Conservation (phyloP, 495 filamentous ascomycete genomes). For the Bryoglossum gracile region DNA sequence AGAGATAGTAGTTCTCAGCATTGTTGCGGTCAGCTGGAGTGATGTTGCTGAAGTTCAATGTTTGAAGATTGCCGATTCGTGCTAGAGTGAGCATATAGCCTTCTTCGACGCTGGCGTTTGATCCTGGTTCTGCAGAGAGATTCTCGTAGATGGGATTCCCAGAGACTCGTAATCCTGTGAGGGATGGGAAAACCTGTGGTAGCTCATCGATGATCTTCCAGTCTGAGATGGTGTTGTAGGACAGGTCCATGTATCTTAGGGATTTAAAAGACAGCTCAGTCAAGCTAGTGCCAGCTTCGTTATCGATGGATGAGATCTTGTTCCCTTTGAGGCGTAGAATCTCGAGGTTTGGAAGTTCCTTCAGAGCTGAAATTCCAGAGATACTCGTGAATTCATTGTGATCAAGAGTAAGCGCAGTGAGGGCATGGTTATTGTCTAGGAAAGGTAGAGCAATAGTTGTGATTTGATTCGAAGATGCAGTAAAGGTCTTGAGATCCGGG, state of each 20-base stretch:
- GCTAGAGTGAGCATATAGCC: conserved; percentile 81
- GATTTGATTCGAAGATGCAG: conserved; percentile 42
- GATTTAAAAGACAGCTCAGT: conserved; percentile 9
- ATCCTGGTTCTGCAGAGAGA: conserved; percentile 33
- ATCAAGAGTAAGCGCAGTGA: conserved; percentile 61
- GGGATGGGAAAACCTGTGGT: conserved; percentile 56
- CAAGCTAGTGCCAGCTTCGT: conserved; percentile 26
- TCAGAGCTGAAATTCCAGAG: conserved; percentile 48
- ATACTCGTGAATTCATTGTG: conserved; percentile 64
- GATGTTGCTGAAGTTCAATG: conserved; percentile 75
- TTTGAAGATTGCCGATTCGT: conserved; percentile 58
- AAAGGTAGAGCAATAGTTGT: neutral
- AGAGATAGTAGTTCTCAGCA: conserved; percentile 88
- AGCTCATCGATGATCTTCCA: conserved; percentile 69
- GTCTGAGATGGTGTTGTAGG: conserved; percentile 63
- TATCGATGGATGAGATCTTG: conserved; percentile 33
- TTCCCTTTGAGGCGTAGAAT: conserved; percentile 55
- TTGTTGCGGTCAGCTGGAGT: conserved; percentile 66
- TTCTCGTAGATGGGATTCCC: conserved; percentile 76
- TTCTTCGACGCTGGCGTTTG: conserved; percentile 50
- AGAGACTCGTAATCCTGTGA: conserved; percentile 64
- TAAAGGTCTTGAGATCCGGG: conserved; percentile 50
- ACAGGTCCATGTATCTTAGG: conserved; percentile 65
- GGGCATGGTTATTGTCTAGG: conserved; percentile 8
- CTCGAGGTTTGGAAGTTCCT: conserved; percentile 51